A percentile compares a stretch with the other conserved stretches of the same genome.
phyloP scores from a whole-genome alignment of 2,329 filamentous ascomycete species.

The Nemania sp. region DNA sequence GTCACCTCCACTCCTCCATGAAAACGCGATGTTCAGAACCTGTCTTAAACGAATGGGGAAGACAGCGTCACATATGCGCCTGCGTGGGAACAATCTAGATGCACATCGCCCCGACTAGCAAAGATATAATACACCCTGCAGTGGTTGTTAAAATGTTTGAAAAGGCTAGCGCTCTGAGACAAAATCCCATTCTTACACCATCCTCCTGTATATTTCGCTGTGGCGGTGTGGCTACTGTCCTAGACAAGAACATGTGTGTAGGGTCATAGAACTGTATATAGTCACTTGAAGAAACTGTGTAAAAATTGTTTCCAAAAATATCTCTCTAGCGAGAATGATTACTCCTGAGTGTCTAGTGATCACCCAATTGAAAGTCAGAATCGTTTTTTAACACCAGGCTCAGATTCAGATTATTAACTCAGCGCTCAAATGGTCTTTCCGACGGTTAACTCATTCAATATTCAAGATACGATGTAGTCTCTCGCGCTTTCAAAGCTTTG shows the following conservation, averaged over 20 bases:
- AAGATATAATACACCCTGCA: background rate
- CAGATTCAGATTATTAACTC: background rate
- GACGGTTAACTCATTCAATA: background rate
- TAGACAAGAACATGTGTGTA: background rate
- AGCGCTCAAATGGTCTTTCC: background rate
- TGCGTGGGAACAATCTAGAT: background rate
- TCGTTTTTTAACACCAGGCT: too few species aligned
- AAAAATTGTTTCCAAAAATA: background rate
- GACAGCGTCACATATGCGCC: background rate
- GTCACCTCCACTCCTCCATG: constrained; percentile 10
- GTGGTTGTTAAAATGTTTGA: background rate
- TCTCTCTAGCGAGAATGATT: background rate
- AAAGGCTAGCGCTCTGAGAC: too few species aligned
- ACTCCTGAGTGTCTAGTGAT: background rate
- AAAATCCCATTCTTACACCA: background rate
- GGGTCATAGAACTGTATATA: constrained; percentile 12
- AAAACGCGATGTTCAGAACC: constrained; percentile 14
- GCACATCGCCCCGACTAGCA: too few species aligned
- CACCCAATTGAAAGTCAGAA: too few species aligned
- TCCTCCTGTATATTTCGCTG: background rate
- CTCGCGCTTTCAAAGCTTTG: background rate
- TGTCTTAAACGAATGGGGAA: background rate
- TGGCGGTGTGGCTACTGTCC: background rate
- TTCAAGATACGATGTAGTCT: background rate
- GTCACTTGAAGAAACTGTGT: background rate